These are phyloP conservation scores for Pulveroboletus sp. DNA, from an alignment of 768 basidiomycete species.

Conservation along the genomic window DNA sequence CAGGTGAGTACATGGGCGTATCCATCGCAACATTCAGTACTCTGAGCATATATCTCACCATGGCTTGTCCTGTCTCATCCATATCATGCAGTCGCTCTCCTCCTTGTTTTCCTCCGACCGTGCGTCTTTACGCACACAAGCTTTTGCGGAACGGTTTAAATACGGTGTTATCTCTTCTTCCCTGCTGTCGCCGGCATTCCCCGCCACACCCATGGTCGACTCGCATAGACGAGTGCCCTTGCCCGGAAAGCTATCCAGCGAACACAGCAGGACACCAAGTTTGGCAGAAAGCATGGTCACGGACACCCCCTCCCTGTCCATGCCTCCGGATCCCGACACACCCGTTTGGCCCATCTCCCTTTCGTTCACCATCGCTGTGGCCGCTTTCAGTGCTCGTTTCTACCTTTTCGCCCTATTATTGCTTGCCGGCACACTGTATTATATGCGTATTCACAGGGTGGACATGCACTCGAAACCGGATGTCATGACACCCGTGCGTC, in stretches of 20 bases:
- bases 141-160: conserved; percentile 78
- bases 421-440: conserved; percentile 38
- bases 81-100: conserved; percentile 35
- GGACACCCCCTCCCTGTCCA: conserved; percentile 24
- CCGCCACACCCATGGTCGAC: conserved; percentile 36
- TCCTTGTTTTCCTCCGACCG: conserved; percentile 36
- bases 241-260: conserved; percentile 42
- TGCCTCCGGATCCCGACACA: conserved; percentile 33
- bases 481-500: conserved; percentile 47
- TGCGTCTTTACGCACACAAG: conserved; percentile 36
- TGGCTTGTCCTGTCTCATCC: conserved; percentile 8
- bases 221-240: conserved; percentile 36
- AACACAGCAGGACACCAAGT: conserved; percentile 44
- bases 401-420: conserved; percentile 39
- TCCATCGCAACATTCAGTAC: conserved; percentile 9
- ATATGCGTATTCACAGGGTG: conserved; percentile 37
- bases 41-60: conserved; percentile 4
- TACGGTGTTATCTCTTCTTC: conserved; percentile 82
- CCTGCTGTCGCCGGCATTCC: conserved; percentile 58
- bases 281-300: conserved; percentile 26
- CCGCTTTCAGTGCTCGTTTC: conserved; percentile 44
- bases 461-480: conserved; percentile 39
- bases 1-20: conserved; percentile 37
- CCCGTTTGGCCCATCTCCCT: conserved; percentile 40
- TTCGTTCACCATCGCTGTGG: conserved; percentile 36